Percentiles rank a stretch among this genome's conserved stretches.
These are phyloP conservation scores for Magnaporthiopsis incrustans DNA, from an alignment of 2,329 filamentous ascomycete genomes.

Conservation along the genomic window DNA sequence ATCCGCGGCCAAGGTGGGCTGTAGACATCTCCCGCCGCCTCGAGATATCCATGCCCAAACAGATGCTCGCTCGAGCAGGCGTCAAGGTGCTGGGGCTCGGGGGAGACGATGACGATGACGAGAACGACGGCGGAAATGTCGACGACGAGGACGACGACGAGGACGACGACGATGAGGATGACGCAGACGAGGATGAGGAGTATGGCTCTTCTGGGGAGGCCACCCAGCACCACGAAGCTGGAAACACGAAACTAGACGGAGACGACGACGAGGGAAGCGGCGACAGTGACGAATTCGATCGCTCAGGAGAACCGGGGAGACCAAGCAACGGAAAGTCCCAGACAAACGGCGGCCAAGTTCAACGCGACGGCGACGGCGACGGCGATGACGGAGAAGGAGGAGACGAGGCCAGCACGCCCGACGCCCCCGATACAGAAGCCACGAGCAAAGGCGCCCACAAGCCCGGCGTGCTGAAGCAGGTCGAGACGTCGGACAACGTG, in stretches of 20 bases:
- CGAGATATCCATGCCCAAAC: constrained; percentile 34
- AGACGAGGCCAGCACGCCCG: constrained; percentile 20
- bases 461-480: constrained; percentile 1
- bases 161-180: constrained; percentile 11
- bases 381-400: constrained; percentile 21
- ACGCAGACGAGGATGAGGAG: constrained; percentile 14
- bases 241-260: not conserved
- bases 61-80: constrained; percentile 32
- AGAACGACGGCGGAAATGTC: constrained; percentile 18
- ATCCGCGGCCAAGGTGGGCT: constrained; percentile 35
- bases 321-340: too few relatives aligned
- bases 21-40: constrained; percentile 36
- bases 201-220: constrained; percentile 13
- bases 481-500: constrained; percentile 22
- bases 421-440: constrained; percentile 25
- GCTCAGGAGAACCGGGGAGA: too few relatives aligned
- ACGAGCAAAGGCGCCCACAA: not conserved
- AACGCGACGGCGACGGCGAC: constrained; percentile 10
- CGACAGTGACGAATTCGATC: not conserved
- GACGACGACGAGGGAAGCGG: constrained; percentile 17
- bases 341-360: too few relatives aligned
- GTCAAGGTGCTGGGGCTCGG: constrained; percentile 22
- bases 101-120: constrained; percentile 21
- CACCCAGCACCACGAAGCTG: constrained; percentile 12
- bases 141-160: constrained; percentile 12